Base-by-base conservation (phyloP, 2,329 filamentous ascomycete species). In the Ilyonectria sp. region DNA sequence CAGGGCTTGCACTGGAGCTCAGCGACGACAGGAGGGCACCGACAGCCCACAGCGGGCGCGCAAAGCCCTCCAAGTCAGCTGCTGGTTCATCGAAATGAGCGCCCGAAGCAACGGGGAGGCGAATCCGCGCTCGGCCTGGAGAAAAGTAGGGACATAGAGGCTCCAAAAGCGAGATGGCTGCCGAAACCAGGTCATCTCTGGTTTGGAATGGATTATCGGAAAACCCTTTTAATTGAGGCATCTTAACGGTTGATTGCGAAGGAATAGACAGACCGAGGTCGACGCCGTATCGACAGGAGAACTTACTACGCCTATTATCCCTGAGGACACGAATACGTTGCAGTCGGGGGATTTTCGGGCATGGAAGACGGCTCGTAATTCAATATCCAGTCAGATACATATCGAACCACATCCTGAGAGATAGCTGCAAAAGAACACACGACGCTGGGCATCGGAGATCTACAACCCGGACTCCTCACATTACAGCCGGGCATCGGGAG, bases 51-150 rank as follows among this genome's bases (percentile, higher is more conserved):
- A 83, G 57, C 0, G 82, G 82, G 1, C 82, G 73, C 0, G 83
- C 83, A 65, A 83, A 86, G 0, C 84, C 84, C 56, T 86, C 84
- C 0, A 86, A 73, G 64, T 85, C 82, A 0, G 84, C 84, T 1
- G 84, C 82, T 0, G 71, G 73, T 53, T 85, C 84, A 62, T 84
- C 82, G 46, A 86, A 86, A 44, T 81, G 79, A 0, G 83, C 77
- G 2, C 75, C 83, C 1, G 83, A 83, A 0, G 76, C 74, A 1
- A 79, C 65, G 0, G 82, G 78, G 2, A 85, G 54, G 9, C 76
- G 75, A 9, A 85, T 78, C 1, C 82, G 77, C 3, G 79, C 82
- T 11, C 31, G 31, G 7, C 40, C 55, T 4, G 31, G 55, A 23
- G 62, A 64, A 53, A 64, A 64, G 10, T 53, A 59, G 4, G 55